Base-by-base conservation (phyloP, 2,329 filamentous ascomycete species). In the Hyphodiscus sp. region DNA sequence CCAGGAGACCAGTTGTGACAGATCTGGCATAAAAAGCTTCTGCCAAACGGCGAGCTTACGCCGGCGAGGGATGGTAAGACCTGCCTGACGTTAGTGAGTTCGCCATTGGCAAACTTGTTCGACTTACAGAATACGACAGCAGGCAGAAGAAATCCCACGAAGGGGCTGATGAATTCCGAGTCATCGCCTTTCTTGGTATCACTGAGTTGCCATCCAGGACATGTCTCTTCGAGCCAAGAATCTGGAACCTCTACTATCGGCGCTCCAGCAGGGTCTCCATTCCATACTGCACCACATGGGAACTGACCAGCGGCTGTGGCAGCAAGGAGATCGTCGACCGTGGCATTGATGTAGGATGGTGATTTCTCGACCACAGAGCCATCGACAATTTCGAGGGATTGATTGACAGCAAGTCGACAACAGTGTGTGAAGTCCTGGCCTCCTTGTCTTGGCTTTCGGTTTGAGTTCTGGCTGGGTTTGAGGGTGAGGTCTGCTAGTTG, bases 51-150 rank as follows among this genome's bases (percentile, higher is more conserved):
- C 60, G 16, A 70, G 55, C 47, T 68, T 66, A 9, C 62, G 58
- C 20, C 64, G 63, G 15, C 69, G 61, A 18, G 69, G 70, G 10
- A 71, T 64, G 29, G 67, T 68, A 42, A 69, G 63, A 50, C 49
- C 53, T 55, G 16, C 11, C n/a, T 4, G 41, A 29, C 13, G 10
- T 49, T 18, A 46, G 30, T 7, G 20, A 20, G 29, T 2, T 41
- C n/a, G n/a, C n/a, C 11, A n/a, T 47, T 29, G n/a, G 15, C 47
- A 20, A 46, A 15, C 20, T 10, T 19, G 13, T 2, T 42, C 23
- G 20, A 41, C 45, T 19, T 48, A 52, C 54, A 55, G 30, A 60
- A 60, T 13, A 58, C 42, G 6, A 58, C 29, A 1, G 51, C 45
- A 2, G 58, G 58, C 16, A 60, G 47, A 13, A 59, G 20, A 46